Evolutionary conservation across 2,329 filamentous ascomycete genomes (phyloP).

Genomic region (Geosmithia morbida): DNA sequence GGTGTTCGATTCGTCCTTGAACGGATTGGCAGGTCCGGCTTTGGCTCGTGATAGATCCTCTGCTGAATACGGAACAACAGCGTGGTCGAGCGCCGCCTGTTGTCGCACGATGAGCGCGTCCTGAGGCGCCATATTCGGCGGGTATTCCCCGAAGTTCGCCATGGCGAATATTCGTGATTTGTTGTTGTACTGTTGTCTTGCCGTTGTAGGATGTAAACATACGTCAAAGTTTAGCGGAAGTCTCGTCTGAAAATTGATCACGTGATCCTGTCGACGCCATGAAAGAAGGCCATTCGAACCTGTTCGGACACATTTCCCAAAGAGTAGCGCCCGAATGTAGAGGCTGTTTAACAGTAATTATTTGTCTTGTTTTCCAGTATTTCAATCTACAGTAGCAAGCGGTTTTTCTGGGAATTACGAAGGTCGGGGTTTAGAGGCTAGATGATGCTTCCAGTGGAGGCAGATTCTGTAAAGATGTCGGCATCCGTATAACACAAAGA

Average conservation of each 20-base stretch:
- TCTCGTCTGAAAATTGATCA: not conserved
- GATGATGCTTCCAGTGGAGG: not conserved
- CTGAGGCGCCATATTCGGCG: conserved; percentile 50
- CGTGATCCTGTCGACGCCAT: not conserved
- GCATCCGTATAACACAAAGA: no score
- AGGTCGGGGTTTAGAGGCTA: not conserved
- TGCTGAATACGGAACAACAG: conserved; percentile 52
- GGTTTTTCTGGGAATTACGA: not conserved
- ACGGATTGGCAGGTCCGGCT: conserved; percentile 62
- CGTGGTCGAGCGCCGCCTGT: conserved; percentile 41
- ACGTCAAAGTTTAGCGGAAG: not conserved
- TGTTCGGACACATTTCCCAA: not conserved
- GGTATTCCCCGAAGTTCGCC: conserved; percentile 48
- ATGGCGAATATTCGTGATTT: conserved; percentile 20
- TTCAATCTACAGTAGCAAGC: no score
- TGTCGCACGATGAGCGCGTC: conserved; percentile 46
- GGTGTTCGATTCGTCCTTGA: conserved; percentile 44
- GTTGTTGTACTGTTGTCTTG: not conserved
- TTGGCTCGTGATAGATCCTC: conserved; percentile 53
- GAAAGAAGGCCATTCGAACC: not conserved
- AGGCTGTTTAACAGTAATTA: not conserved
- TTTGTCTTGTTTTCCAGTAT: no score
- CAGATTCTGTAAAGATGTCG: no score
- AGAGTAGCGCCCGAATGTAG: not conserved
- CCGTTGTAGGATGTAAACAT: not conserved